Evolutionary conservation across 208 protist species (phyloP).

Genomic region (Leptomonas pyrrhocoris): DNA sequence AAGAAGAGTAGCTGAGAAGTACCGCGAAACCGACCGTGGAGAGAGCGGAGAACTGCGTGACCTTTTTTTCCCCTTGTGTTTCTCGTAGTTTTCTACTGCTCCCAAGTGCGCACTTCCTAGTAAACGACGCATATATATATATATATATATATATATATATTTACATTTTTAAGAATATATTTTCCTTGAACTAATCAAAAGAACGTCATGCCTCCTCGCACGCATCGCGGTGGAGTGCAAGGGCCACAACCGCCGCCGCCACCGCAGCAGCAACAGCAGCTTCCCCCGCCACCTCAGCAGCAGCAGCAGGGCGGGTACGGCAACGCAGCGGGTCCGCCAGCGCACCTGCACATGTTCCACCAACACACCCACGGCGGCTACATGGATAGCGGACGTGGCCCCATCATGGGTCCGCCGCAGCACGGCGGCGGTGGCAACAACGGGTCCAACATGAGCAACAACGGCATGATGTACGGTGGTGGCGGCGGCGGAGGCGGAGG

Average conservation of each 20-base stretch:
- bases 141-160: too few relatives aligned
- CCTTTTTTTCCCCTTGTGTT: too few relatives aligned
- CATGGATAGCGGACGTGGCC: constrained; percentile 35
- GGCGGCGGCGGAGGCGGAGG: constrained; percentile 19
- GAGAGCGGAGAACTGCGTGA: too few relatives aligned
- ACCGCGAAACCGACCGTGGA: too few relatives aligned
- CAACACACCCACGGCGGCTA: constrained; percentile 33
- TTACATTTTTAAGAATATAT: too few relatives aligned
- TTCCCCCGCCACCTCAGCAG: constrained; percentile 25
- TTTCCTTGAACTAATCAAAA: background rate
- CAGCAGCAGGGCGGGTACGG: constrained; percentile 31
- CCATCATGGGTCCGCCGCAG: constrained; percentile 35
- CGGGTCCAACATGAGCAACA: constrained; percentile 33
- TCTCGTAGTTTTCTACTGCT: too few relatives aligned
- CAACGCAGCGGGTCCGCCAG: constrained; percentile 22
- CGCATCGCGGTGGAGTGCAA: constrained; percentile 38
- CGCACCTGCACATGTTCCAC: constrained; percentile 43
- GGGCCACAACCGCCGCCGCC: constrained; percentile 28
- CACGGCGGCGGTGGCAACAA: constrained; percentile 34
- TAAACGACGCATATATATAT: too few relatives aligned
- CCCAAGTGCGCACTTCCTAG: too few relatives aligned
- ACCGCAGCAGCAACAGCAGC: constrained; percentile 25
- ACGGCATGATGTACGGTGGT: constrained; percentile 37
- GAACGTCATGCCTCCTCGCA: constrained; percentile 29
- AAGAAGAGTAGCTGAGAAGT: too few relatives aligned